A percentile compares a stretch with the other conserved stretches of the same genome.
Conservation (phyloP, 1,284 basidiomycete genomes). For the Ganoderma boninense region DNA sequence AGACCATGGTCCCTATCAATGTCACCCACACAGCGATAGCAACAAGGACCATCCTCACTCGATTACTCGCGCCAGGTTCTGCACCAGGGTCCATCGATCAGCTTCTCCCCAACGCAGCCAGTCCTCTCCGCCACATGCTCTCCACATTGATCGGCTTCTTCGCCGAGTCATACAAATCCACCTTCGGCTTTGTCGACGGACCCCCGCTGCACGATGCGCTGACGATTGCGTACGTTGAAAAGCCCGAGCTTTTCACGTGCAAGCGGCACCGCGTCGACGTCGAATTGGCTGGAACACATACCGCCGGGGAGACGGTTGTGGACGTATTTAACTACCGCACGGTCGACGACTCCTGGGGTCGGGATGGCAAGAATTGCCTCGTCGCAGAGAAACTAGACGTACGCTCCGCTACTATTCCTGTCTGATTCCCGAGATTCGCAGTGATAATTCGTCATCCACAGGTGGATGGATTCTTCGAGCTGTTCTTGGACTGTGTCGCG, state of each 20-base stretch:
- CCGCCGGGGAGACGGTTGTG: constrained; percentile 79
- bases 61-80: constrained; percentile 54
- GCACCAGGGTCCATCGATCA: constrained; percentile 21
- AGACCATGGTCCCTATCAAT: constrained; percentile 83
- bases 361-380: constrained; percentile 71
- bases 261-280: constrained; percentile 78
- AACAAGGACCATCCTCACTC: constrained; percentile 57
- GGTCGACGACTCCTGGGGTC: constrained; percentile 72
- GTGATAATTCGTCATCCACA: constrained; percentile 38
- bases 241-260: constrained; percentile 67
- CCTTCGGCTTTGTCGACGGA: constrained; percentile 77
- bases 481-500: constrained; percentile 68
- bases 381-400: constrained; percentile 65
- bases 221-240: constrained; percentile 75
- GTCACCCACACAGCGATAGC: constrained; percentile 86
- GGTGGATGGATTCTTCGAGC: constrained; percentile 70
- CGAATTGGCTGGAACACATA: constrained; percentile 70
- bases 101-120: constrained; percentile 52
- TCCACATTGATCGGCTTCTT: constrained; percentile 80
- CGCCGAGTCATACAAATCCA: constrained; percentile 69
- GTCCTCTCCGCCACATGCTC: constrained; percentile 73
- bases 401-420: constrained; percentile 32
- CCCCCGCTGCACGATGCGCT: constrained; percentile 88
- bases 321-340: constrained; percentile 71
- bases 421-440: not conserved